Evolutionary conservation across 768 basidiomycete genomes (phyloP).

Genomic region (Tulasnella sp.): DNA sequence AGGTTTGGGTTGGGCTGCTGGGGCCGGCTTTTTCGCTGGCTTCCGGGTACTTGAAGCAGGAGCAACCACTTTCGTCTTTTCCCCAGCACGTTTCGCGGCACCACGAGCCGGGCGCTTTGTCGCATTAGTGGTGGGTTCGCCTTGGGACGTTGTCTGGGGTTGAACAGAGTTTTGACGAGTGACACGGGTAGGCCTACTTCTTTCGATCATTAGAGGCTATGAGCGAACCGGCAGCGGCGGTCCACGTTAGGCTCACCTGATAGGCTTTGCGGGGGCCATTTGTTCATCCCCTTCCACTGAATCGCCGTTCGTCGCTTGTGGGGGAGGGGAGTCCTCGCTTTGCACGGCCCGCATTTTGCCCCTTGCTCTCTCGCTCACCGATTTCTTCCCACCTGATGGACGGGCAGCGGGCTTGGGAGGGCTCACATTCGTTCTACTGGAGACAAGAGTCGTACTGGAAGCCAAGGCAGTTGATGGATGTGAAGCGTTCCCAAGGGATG

Average conservation of each 20-base stretch:
- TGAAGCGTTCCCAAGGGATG: not conserved
- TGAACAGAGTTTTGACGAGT: not conserved
- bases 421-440: not conserved
- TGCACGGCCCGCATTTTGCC: not conserved
- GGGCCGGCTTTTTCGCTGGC: not conserved
- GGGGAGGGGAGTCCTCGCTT: not conserved
- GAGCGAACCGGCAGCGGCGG: no score
- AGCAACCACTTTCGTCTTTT: not conserved
- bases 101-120: not conserved
- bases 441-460: not conserved
- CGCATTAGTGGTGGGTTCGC: not conserved
- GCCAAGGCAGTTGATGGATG: not conserved
- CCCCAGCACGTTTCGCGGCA: not conserved
- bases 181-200: not conserved
- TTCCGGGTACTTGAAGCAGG: not conserved
- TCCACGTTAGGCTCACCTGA: not conserved
- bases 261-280: not conserved
- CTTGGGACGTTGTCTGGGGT: not conserved
- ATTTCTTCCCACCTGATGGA: not conserved
- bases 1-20: not conserved
- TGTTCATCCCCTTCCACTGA: not conserved
- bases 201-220: not conserved
- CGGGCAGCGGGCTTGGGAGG: not conserved
- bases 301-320: not conserved
- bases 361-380: not conserved